Conservation (phyloP, 768 basidiomycete species). For the Boletus sp. region DNA sequence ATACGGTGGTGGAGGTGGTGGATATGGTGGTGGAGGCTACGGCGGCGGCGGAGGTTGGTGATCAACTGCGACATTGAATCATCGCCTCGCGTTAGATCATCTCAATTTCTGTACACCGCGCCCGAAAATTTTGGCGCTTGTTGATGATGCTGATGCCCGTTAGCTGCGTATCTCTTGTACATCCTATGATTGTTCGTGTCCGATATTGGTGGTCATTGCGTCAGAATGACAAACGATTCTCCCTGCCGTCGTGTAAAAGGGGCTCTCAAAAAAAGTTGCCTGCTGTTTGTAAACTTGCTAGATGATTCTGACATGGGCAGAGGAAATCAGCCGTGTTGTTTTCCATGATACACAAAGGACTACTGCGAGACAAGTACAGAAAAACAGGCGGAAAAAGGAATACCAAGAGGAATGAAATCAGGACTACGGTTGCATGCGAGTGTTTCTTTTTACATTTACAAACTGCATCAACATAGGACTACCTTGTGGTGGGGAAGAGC, state of each 20-base stretch:
- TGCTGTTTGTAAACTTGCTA: too few relatives aligned
- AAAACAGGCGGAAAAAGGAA: background rate
- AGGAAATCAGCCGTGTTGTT: background rate
- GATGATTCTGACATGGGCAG: too few relatives aligned
- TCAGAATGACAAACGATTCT: background rate
- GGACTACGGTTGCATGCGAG: slow-evolving; percentile 2
- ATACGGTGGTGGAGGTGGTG: slow-evolving; percentile 7
- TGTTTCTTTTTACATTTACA: slow-evolving; percentile 21
- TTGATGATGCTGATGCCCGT: slow-evolving; percentile 10
- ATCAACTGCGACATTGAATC: background rate
- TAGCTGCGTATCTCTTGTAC: background rate
- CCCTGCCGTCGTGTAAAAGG: background rate
- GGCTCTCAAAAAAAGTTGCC: too few relatives aligned
- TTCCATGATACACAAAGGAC: slow-evolving; percentile 12
- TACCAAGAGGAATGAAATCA: background rate
- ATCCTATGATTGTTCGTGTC: background rate
- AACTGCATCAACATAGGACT: slow-evolving; percentile 8
- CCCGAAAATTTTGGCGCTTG: slow-evolving; percentile 1
- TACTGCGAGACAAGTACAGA: background rate
- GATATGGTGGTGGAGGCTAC: slow-evolving; percentile 2
- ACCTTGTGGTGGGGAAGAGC: slow-evolving; percentile 2
- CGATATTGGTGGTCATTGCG: background rate
- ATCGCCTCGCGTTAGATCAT: background rate
- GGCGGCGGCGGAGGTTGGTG: slow-evolving; percentile 13
- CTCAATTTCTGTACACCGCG: slow-evolving; percentile 1